phyloP scores from a whole-genome alignment of 192 early-diverging fungal species.

The Backusella mclennaniae region DNA sequence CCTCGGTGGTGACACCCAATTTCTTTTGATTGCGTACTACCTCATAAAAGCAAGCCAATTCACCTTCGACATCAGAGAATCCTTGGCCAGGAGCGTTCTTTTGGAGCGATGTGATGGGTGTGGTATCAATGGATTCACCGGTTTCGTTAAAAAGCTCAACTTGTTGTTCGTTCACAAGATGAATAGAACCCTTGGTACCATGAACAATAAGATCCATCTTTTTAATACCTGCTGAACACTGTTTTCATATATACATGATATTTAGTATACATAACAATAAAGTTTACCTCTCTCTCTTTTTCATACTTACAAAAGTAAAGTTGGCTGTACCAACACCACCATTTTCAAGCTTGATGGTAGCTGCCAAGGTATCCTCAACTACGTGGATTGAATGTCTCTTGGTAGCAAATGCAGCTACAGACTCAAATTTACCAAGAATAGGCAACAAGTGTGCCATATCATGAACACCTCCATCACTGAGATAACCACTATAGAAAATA shows the following conservation, averaged over 20 bases:
- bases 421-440: slow-evolving; percentile 27
- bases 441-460: slow-evolving; percentile 29
- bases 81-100: slow-evolving; percentile 5
- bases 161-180: slow-evolving; percentile 5
- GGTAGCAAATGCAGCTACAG: slow-evolving; percentile 28
- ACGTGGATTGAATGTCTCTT: slow-evolving; percentile 27
- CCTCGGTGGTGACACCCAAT: slow-evolving; percentile 21
- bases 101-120: not conserved
- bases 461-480: slow-evolving; percentile 39
- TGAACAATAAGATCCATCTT: slow-evolving; percentile 18
- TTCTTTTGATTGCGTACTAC: slow-evolving; percentile 14
- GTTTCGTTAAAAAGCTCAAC: slow-evolving; percentile 18
- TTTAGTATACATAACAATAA: not conserved
- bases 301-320: slow-evolving; percentile 38
- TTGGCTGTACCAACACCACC: slow-evolving; percentile 33
- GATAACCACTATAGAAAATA: slow-evolving; percentile 30
- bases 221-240: slow-evolving; percentile 30
- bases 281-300: not conserved
- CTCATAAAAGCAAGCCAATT: slow-evolving; percentile 26
- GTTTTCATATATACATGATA: not conserved
- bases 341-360: slow-evolving; percentile 19
- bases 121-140: slow-evolving; percentile 12
- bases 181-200: slow-evolving; percentile 29
- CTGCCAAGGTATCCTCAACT: slow-evolving; percentile 29
- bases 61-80: slow-evolving; percentile 37